Percentiles rank a stretch among this genome's conserved stretches.
phyloP scores from a whole-genome alignment of 208 protist species.

The Crithidia sp. region DNA sequence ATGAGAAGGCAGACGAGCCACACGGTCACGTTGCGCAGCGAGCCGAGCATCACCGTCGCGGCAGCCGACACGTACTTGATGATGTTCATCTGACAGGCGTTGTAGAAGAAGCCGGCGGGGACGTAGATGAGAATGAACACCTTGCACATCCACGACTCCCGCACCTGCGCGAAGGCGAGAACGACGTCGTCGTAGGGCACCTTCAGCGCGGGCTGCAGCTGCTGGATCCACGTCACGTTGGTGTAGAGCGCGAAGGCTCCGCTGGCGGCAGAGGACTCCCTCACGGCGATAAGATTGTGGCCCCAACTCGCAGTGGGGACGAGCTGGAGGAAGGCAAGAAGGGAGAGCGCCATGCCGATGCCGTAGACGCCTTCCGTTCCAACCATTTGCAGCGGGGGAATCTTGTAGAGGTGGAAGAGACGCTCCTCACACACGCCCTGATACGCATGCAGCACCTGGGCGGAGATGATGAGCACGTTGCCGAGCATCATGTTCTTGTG shows the following conservation, averaged over 20 bases:
- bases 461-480: conserved; percentile 78
- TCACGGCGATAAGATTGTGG: conserved; percentile 41
- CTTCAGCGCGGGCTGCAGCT: conserved; percentile 28
- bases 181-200: conserved; percentile 76
- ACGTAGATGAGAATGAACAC: conserved; percentile 55
- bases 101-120: conserved; percentile 63
- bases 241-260: conserved; percentile 15
- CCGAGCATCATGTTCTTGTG: conserved; percentile 61
- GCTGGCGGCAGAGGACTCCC: conserved; percentile 14
- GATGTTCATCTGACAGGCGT: conserved; percentile 65
- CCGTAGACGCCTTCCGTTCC: conserved; percentile 92
- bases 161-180: conserved; percentile 67
- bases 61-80: conserved; percentile 80
- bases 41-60: conserved; percentile 72
- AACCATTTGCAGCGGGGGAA: conserved; percentile 87
- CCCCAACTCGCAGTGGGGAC: conserved; percentile 56
- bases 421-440: conserved; percentile 92
- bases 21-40: conserved; percentile 73
- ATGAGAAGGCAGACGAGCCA: conserved; percentile 68
- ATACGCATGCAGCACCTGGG: conserved; percentile 89
- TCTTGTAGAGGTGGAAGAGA: conserved; percentile 67
- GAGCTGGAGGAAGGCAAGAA: conserved; percentile 78
- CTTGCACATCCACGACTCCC: conserved; percentile 42
- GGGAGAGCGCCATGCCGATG: conserved; percentile 62
- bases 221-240: conserved; percentile 30